Evolutionary conservation across 208 protist genomes (phyloP).

Genomic region (Trypanosoma mega): DNA sequence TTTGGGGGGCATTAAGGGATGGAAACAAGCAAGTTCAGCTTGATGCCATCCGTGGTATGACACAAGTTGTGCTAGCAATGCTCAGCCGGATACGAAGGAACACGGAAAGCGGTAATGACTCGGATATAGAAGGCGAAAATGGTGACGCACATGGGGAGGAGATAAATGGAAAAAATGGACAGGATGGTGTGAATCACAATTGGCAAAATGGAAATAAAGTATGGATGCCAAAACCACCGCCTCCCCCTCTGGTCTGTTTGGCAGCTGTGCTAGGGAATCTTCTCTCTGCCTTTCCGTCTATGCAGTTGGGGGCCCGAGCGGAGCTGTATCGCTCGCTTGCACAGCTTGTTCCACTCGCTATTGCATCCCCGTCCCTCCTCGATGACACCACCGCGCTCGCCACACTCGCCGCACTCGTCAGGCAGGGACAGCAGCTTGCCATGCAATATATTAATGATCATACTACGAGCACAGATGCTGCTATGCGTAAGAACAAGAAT

Average conservation of each 20-base stretch:
- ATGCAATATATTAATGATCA: too few relatives aligned
- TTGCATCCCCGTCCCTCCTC: neutral
- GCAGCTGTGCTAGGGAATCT: conserved; percentile 10
- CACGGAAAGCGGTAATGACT: too few relatives aligned
- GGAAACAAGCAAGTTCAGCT: conserved; percentile 35
- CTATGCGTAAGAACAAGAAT: too few relatives aligned
- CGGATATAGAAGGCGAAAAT: too few relatives aligned
- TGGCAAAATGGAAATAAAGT: too few relatives aligned
- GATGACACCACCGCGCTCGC: conserved; percentile 7
- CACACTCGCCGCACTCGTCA: conserved; percentile 2
- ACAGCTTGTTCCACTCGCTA: conserved; percentile 6
- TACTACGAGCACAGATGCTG: too few relatives aligned
- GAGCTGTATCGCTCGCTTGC: conserved; percentile 14
- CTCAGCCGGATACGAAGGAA: too few relatives aligned
- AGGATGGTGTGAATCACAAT: too few relatives aligned
- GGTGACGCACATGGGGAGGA: too few relatives aligned
- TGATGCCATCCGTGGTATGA: conserved; percentile 33
- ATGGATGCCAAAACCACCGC: too few relatives aligned
- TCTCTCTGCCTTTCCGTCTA: conserved; percentile 8
- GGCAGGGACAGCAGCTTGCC: conserved; percentile 17
- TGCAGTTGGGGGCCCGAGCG: conserved; percentile 13
- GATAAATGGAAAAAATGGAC: too few relatives aligned
- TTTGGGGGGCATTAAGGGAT: conserved; percentile 24
- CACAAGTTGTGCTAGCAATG: neutral
- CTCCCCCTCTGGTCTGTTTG: conserved; percentile 3